Evolutionary conservation across 208 protist genomes (phyloP).

Genomic region (Crithidia expoeki): DNA sequence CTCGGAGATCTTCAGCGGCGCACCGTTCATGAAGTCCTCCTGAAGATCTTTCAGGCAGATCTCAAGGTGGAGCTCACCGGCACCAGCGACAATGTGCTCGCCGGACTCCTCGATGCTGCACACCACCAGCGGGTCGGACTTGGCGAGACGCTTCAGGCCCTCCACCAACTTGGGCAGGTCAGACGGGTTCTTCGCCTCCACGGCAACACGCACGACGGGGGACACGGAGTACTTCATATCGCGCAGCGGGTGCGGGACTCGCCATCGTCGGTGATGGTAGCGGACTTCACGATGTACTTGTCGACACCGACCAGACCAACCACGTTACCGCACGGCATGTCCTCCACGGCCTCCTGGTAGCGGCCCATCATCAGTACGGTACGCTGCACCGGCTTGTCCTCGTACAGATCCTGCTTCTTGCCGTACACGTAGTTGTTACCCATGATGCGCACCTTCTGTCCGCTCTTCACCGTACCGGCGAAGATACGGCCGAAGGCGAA

Average conservation of each 20-base stretch:
- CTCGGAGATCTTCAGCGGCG: constrained; percentile 95
- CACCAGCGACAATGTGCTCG: constrained; percentile 99
- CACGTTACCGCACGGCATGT: constrained; percentile 99
- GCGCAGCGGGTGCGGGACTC: constrained; percentile 58
- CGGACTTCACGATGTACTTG: constrained; percentile 99
- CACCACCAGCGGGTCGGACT: constrained; percentile 96
- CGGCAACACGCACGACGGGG: constrained; percentile 97
- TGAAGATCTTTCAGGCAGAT: constrained; percentile 99
- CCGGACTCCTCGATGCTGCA: constrained; percentile 97
- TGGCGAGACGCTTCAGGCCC: constrained; percentile 97
- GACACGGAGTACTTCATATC: constrained; percentile 99
- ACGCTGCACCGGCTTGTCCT: constrained; percentile 73
- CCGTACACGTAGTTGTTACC: constrained; percentile 98
- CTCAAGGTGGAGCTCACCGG: constrained; percentile 99
- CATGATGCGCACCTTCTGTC: constrained; percentile 98
- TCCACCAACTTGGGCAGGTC: constrained; percentile 98
- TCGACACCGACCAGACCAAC: constrained; percentile 98
- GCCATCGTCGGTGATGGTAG: constrained; percentile 96
- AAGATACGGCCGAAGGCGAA: constrained; percentile 82
- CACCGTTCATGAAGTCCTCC: constrained; percentile 96
- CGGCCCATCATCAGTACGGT: constrained; percentile 91
- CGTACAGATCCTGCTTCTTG: constrained; percentile 97
- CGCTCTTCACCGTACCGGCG: constrained; percentile 96
- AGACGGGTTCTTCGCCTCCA: constrained; percentile 96
- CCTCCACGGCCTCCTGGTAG: constrained; percentile 96